These are phyloP conservation scores for Rhodotorula graminis DNA, from an alignment of 768 basidiomycete species.

Conservation along the genomic window DNA sequence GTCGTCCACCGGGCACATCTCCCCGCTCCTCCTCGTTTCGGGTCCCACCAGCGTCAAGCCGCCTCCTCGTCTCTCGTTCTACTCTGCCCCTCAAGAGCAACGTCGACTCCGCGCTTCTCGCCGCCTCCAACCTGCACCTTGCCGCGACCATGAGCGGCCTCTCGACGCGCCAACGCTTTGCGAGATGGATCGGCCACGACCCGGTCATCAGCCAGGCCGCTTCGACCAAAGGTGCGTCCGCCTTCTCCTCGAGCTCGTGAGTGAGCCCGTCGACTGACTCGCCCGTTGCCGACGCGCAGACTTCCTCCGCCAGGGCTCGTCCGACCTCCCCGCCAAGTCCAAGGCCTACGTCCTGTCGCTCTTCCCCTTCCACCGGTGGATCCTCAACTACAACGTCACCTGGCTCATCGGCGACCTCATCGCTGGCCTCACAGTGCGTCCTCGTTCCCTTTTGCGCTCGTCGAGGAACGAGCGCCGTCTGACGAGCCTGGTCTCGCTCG, in stretches of 20 bases:
- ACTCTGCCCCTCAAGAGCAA: too few relatives aligned
- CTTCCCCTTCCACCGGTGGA: conserved; percentile 33
- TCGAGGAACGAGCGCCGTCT: neutral
- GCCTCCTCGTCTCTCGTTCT: too few relatives aligned
- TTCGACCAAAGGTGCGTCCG: conserved; percentile 13
- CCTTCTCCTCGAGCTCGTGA: neutral
- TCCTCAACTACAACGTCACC: conserved; percentile 32
- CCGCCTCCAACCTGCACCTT: too few relatives aligned
- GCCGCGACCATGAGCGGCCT: neutral
- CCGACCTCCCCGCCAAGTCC: neutral
- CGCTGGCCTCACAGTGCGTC: conserved; percentile 32
- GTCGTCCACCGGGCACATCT: too few relatives aligned
- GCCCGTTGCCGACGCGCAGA: neutral
- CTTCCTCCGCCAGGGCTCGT: neutral
- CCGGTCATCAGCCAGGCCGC: conserved; percentile 17
- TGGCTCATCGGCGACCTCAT: conserved; percentile 43
- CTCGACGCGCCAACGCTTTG: neutral
- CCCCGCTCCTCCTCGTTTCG: too few relatives aligned
- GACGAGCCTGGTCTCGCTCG: neutral
- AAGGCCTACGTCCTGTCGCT: conserved; percentile 10
- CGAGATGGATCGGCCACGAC: conserved; percentile 28
- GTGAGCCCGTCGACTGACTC: neutral
- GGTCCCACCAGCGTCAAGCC: too few relatives aligned
- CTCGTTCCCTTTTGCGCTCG: neutral
- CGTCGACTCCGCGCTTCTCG: too few relatives aligned